phyloP scores from a whole-genome alignment of 2,329 filamentous ascomycete genomes.

The Xylaria sp. region DNA sequence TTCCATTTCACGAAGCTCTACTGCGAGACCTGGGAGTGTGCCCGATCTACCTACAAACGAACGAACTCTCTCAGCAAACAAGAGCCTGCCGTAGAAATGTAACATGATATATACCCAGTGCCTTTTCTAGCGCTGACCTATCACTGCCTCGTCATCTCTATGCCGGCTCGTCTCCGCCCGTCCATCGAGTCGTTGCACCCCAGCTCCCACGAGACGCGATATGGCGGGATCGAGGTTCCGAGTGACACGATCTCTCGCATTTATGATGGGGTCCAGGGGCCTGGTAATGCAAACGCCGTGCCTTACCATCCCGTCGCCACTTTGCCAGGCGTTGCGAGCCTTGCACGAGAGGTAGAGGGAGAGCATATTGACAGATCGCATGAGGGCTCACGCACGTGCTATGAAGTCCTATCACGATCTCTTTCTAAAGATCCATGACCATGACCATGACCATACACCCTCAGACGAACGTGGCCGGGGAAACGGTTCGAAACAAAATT shows the following conservation, averaged over 20 bases:
- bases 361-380: slow-evolving; percentile 12
- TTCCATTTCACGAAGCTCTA: not conserved
- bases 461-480: not conserved
- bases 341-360: not conserved
- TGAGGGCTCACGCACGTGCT: slow-evolving; percentile 7
- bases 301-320: slow-evolving; percentile 15
- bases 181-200: slow-evolving; percentile 11
- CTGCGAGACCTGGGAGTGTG: not conserved
- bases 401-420: slow-evolving; percentile 2
- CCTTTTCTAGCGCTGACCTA: not conserved
- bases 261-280: slow-evolving; percentile 7
- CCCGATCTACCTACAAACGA: not conserved
- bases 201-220: slow-evolving; percentile 20
- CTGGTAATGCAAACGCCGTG: slow-evolving; percentile 13
- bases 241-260: slow-evolving; percentile 15
- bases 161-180: not conserved
- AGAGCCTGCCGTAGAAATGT: not conserved
- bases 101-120: slow-evolving; percentile 3
- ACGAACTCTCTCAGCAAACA: slow-evolving; percentile 4
- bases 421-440: not conserved
- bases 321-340: not conserved
- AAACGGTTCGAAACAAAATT: not conserved
- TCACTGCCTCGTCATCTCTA: not conserved
- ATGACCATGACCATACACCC: no score
- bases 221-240: slow-evolving; percentile 30